Conservation (phyloP, 768 basidiomycete species). For the Podaxis rugospora region DNA sequence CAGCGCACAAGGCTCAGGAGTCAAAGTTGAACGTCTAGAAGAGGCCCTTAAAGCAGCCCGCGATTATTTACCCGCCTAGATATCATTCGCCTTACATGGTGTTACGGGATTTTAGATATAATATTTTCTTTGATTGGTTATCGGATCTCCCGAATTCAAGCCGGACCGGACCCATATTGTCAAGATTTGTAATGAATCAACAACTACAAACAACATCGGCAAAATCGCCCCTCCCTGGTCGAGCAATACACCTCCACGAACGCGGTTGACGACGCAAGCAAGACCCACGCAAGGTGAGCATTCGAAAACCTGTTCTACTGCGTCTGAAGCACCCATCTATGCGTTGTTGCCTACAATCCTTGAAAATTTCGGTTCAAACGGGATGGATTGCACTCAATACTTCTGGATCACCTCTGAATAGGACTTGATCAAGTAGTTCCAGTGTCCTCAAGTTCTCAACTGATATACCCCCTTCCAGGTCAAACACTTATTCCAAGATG, state of each 20-base stretch:
- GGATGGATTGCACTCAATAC: slow-evolving; percentile 3
- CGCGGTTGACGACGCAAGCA: slow-evolving; percentile 2
- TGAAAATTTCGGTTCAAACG: background rate
- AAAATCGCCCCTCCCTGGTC: background rate
- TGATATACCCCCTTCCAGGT: slow-evolving; percentile 19
- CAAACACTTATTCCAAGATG: slow-evolving; percentile 45
- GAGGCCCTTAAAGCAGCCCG: slow-evolving; percentile 64
- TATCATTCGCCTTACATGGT: background rate
- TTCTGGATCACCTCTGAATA: background rate
- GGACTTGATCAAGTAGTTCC: background rate
- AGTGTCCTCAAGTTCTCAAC: background rate
- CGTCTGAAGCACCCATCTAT: background rate
- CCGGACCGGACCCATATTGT: no score
- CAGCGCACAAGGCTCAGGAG: slow-evolving; percentile 83
- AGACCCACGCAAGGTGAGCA: slow-evolving; percentile 8
- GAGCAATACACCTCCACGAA: background rate
- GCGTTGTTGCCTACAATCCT: background rate
- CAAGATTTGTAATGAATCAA: background rate
- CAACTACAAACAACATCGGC: background rate
- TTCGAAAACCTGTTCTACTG: background rate
- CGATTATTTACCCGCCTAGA: slow-evolving; percentile 22
- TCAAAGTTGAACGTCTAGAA: slow-evolving; percentile 51
- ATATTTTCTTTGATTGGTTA: no score
- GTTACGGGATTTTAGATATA: background rate
- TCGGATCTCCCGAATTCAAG: no score